phyloP scores from a whole-genome alignment of 495 filamentous ascomycete species.

The Penicillium lagena region DNA sequence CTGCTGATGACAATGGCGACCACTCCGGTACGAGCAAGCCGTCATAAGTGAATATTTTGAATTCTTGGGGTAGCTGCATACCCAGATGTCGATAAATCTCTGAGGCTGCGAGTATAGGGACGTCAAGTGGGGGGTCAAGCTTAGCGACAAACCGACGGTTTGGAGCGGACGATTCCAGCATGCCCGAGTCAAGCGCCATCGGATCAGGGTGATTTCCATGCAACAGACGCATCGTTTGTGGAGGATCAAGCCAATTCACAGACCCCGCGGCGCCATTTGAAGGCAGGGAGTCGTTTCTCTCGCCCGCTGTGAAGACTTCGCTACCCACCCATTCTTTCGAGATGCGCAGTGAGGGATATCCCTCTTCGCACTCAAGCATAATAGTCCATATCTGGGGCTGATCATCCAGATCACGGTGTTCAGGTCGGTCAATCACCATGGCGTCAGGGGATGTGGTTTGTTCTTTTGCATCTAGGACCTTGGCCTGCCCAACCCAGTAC shows the following conservation, averaged over 20 bases:
- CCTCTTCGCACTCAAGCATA: slow-evolving; percentile 42
- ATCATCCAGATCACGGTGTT: slow-evolving; percentile 13
- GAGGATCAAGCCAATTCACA: slow-evolving; percentile 46
- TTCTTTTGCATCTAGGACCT: slow-evolving; percentile 33
- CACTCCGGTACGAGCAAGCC: slow-evolving; percentile 53
- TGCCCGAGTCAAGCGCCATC: slow-evolving; percentile 40
- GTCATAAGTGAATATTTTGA: slow-evolving; percentile 57
- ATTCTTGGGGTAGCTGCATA: slow-evolving; percentile 46
- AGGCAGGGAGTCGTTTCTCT: slow-evolving; percentile 15
- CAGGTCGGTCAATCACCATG: slow-evolving; percentile 30
- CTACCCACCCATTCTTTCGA: slow-evolving; percentile 39
- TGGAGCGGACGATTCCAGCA: slow-evolving; percentile 45
- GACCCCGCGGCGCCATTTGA: slow-evolving; percentile 15
- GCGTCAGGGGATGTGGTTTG: slow-evolving; percentile 26
- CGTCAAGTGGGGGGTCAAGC: slow-evolving; percentile 74
- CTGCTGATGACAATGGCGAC: slow-evolving; percentile 17
- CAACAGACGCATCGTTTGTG: slow-evolving; percentile 36
- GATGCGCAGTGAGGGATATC: slow-evolving; percentile 41
- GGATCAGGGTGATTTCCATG: slow-evolving; percentile 32
- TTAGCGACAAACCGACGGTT: slow-evolving; percentile 77
- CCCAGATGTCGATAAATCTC: slow-evolving; percentile 63
- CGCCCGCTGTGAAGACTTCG: slow-evolving; percentile 23
- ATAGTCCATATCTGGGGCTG: slow-evolving; percentile 27
- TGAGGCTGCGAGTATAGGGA: slow-evolving; percentile 61
- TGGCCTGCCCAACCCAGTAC: slow-evolving; percentile 72